Conservation (phyloP, 306 rosid species). For the Dryas alaskensis region DNA sequence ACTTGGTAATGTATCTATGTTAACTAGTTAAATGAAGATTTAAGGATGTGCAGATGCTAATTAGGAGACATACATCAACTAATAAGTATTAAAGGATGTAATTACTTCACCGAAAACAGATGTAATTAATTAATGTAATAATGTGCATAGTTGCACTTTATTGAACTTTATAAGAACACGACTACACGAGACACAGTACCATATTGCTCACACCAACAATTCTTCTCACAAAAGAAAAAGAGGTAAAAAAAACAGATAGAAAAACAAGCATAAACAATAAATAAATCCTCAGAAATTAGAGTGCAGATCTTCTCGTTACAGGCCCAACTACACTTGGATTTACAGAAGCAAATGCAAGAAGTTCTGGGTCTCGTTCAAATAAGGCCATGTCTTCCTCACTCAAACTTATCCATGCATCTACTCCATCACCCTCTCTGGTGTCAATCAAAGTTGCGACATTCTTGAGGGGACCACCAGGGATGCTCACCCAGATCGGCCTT, state of each 20-base stretch:
- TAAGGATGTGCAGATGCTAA: no score
- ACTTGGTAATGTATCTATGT: no score
- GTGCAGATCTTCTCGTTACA: neutral
- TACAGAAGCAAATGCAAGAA: constrained; percentile 18
- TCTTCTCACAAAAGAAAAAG: neutral
- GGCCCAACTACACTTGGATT: constrained; percentile 12
- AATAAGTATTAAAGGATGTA: no score
- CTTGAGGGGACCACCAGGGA: neutral
- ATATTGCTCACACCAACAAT: no score
- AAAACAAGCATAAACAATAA: neutral
- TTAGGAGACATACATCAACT: no score
- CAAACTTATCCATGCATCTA: constrained; percentile 18
- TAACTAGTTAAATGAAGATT: no score
- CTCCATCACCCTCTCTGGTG: constrained; percentile 17
- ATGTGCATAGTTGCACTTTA: no score
- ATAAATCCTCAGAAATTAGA: neutral
- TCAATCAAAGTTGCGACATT: constrained; percentile 19
- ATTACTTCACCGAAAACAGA: no score
- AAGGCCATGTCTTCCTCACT: constrained; percentile 17
- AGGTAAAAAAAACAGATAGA: neutral
- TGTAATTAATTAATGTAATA: no score
- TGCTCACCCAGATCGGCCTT: constrained; percentile 20
- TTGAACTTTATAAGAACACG: no score
- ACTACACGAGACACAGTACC: no score
- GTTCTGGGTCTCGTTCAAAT: constrained; percentile 12